Evolutionary conservation across 805 yeast species (phyloP).

Genomic region (Wickerhamiella nectarea): DNA sequence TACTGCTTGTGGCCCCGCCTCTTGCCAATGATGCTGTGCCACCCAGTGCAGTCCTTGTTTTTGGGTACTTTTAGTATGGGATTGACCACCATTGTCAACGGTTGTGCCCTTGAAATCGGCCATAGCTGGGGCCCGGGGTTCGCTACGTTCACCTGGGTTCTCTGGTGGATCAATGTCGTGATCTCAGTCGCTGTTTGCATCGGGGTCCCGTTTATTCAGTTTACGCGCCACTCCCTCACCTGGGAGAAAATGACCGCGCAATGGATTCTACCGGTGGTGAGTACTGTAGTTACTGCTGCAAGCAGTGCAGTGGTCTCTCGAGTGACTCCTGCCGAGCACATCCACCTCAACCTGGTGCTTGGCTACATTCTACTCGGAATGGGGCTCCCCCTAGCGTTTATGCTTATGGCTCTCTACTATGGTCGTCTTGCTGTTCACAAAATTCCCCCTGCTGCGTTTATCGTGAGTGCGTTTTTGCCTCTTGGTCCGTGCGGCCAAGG

Average conservation of each 20-base stretch:
- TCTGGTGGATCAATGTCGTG: slow-evolving; percentile 48
- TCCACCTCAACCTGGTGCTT: slow-evolving; percentile 40
- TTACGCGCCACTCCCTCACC: slow-evolving; percentile 27
- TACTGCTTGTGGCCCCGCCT: slow-evolving; percentile 29
- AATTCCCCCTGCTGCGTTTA: slow-evolving; percentile 41
- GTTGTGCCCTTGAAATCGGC: slow-evolving; percentile 31
- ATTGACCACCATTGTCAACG: slow-evolving; percentile 47
- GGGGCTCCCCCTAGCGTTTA: slow-evolving; percentile 48
- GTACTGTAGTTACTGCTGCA: slow-evolving; percentile 63
- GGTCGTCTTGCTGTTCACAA: slow-evolving; percentile 46
- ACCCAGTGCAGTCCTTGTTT: slow-evolving; percentile 41
- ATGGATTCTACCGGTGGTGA: slow-evolving; percentile 60
- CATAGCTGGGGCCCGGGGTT: slow-evolving; percentile 25
- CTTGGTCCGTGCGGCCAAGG: slow-evolving; percentile 84
- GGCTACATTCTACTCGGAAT: slow-evolving; percentile 52
- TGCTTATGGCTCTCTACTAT: slow-evolving; percentile 42
- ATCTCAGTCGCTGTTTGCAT: slow-evolving; percentile 42
- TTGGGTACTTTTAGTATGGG: slow-evolving; percentile 81
- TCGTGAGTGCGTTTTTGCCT: slow-evolving; percentile 56
- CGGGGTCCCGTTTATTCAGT: slow-evolving; percentile 35
- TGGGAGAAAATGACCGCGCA: slow-evolving; percentile 39
- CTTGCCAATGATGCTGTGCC: slow-evolving; percentile 25
- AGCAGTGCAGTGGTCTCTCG: slow-evolving; percentile 45
- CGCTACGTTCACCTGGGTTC: slow-evolving; percentile 40
- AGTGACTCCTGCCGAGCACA: slow-evolving; percentile 33